phyloP scores from a whole-genome alignment of 345 rosid genomes.

The Syzygium jambos region DNA sequence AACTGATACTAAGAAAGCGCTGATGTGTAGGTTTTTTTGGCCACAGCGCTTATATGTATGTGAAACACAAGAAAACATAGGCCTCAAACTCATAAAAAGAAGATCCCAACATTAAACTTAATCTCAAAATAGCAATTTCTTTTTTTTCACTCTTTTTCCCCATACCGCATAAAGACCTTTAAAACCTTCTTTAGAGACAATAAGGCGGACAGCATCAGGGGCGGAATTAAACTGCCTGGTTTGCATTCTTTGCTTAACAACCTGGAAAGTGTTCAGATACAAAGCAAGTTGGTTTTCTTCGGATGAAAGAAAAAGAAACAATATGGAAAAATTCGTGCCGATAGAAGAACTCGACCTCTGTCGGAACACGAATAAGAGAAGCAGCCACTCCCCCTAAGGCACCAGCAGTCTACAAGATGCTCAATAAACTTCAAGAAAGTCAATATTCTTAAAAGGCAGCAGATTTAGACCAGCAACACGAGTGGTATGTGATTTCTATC shows the following conservation, averaged over 20 bases:
- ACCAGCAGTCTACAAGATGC: slow-evolving; percentile 69
- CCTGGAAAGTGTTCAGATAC: slow-evolving; percentile 30
- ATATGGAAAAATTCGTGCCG: not conserved
- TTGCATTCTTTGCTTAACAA: slow-evolving; percentile 95
- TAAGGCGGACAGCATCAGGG: slow-evolving; percentile 70
- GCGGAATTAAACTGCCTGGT: slow-evolving; percentile 88
- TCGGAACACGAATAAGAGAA: slow-evolving; percentile 89
- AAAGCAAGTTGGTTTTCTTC: not conserved
- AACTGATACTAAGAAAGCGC: not conserved
- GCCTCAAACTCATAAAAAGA: not conserved
- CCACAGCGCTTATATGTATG: not conserved
- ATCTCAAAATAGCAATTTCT: not conserved
- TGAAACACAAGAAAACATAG: not conserved
- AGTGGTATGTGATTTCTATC: not conserved
- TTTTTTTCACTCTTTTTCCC: not conserved
- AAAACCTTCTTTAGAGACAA: slow-evolving; percentile 70
- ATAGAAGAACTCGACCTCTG: slow-evolving; percentile 45
- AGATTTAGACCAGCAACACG: not conserved
- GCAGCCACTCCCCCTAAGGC: slow-evolving; percentile 94
- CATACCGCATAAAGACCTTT: slow-evolving; percentile 90
- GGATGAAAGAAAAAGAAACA: not conserved
- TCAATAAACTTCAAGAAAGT: not conserved
- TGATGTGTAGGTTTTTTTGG: not conserved
- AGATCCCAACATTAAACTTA: not conserved
- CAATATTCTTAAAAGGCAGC: not conserved